These are phyloP conservation scores for Tephrocybe sp. DNA, from an alignment of 768 basidiomycete species.

Conservation along the genomic window DNA sequence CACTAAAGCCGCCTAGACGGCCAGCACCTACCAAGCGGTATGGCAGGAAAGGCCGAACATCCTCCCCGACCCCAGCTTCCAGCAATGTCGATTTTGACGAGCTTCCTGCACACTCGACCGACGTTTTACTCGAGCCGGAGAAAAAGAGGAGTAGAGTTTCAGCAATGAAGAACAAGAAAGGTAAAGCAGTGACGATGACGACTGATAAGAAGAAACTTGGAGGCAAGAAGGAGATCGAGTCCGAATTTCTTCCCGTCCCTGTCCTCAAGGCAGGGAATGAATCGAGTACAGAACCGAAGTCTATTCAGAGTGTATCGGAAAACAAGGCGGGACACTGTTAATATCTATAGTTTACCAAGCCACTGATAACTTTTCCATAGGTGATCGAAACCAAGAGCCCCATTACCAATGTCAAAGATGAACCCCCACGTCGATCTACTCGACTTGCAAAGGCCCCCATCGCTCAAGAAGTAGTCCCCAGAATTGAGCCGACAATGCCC, in stretches of 20 bases:
- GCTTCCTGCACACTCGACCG: conserved; percentile 22
- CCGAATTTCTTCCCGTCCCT: neutral
- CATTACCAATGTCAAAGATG: neutral
- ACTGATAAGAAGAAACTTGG: neutral
- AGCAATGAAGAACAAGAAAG: conserved; percentile 30
- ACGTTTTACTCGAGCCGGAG: neutral
- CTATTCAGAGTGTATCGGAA: neutral
- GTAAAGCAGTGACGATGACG: conserved; percentile 13
- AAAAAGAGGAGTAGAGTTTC: conserved; percentile 19
- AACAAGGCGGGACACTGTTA: neutral
- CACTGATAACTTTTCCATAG: neutral
- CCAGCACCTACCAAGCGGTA: conserved; percentile 27
- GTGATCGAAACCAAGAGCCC: neutral
- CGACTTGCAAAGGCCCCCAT: conserved; percentile 5
- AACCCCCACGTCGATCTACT: conserved; percentile 13
- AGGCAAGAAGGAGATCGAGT: neutral
- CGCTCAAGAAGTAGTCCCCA: neutral
- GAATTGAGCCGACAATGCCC: neutral
- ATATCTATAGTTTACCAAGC: neutral
- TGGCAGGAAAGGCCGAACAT: conserved; percentile 30
- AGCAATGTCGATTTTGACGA: conserved; percentile 30
- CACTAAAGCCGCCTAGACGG: conserved; percentile 1
- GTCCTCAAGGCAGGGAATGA: neutral
- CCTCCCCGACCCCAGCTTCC: conserved; percentile 24
- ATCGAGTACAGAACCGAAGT: neutral